A percentile compares a stretch with the other conserved stretches of the same genome.
Conservation (phyloP, 2,329 filamentous ascomycete genomes). For the Ambrosiella xylebori region DNA sequence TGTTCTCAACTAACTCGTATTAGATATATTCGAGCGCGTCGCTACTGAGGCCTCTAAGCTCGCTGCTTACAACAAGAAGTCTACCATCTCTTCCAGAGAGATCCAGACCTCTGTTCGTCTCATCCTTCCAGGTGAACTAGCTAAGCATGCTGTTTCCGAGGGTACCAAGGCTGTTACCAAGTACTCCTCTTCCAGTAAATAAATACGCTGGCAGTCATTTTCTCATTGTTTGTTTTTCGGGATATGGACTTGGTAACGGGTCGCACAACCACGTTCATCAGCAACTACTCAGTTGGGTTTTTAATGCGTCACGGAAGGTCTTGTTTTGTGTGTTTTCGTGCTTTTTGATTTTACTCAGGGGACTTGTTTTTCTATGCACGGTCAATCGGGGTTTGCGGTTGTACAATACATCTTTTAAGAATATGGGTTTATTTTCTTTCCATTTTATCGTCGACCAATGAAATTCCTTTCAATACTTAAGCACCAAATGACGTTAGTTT, state of each 20-base stretch:
- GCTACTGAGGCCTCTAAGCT: conserved; percentile 98
- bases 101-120: conserved; percentile 97
- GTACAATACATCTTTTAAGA: conserved; percentile 52
- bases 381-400: conserved; percentile 53
- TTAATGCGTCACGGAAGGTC: conserved; percentile 62
- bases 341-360: conserved; percentile 33
- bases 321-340: conserved; percentile 25
- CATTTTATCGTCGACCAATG: conserved; percentile 29
- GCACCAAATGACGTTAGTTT: not conserved
- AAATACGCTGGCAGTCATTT: conserved; percentile 36
- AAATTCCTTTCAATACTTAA: conserved; percentile 15
- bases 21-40: conserved; percentile 98
- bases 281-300: conserved; percentile 30
- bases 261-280: conserved; percentile 23
- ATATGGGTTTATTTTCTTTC: conserved; percentile 33
- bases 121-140: conserved; percentile 94
- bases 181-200: conserved; percentile 99
- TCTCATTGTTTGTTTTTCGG: conserved; percentile 40
- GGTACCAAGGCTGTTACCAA: conserved; percentile 99
- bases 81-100: conserved; percentile 96
- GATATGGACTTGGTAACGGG: conserved; percentile 35
- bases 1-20: conserved; percentile 14
- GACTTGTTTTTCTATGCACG: conserved; percentile 39
- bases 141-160: conserved; percentile 98
- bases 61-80: conserved; percentile 99